Percentiles rank a stretch among this genome's conserved stretches.
Evolutionary conservation across 371 early-diverging fungal species (phyloP).

Genomic region (Apophysomyces trapeziformis): DNA sequence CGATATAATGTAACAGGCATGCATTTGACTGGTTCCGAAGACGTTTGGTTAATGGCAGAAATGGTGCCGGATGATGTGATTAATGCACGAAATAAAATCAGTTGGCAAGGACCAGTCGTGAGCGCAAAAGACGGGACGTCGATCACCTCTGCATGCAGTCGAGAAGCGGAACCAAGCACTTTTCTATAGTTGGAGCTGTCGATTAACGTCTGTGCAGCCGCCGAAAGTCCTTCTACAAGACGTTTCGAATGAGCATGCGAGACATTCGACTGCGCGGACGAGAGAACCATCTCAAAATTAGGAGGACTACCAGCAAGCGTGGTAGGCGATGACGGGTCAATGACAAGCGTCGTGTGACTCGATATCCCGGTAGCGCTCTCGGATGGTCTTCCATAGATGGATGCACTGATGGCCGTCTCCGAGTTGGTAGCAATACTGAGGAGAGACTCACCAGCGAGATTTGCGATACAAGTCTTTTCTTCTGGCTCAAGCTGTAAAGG

Average conservation of each 20-base stretch:
- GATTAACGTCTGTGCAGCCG: slow-evolving; percentile 27
- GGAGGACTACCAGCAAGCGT: slow-evolving; percentile 11
- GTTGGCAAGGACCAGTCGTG: slow-evolving; percentile 36
- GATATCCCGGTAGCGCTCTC: slow-evolving; percentile 4
- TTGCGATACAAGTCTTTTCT: slow-evolving; percentile 26
- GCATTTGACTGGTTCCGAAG: slow-evolving; percentile 35
- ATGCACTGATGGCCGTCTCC: background rate
- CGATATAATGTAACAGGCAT: slow-evolving; percentile 39
- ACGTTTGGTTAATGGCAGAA: slow-evolving; percentile 41
- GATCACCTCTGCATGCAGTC: slow-evolving; percentile 32
- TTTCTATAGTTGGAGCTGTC: slow-evolving; percentile 30
- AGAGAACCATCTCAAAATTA: background rate
- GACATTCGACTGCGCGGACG: background rate
- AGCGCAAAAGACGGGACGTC: slow-evolving; percentile 46
- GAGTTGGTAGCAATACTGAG: slow-evolving; percentile 1
- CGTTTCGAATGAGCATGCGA: background rate
- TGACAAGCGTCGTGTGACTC: slow-evolving; percentile 2
- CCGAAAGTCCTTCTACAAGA: slow-evolving; percentile 30
- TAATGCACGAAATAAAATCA: slow-evolving; percentile 41
- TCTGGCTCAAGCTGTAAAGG: slow-evolving; percentile 11
- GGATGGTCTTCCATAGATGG: background rate
- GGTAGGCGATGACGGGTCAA: slow-evolving; percentile 3
- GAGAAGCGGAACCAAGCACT: slow-evolving; percentile 29
- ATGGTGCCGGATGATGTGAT: slow-evolving; percentile 35
- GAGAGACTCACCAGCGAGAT: slow-evolving; percentile 30